These are phyloP conservation scores for Myriosclerotinia scirpicola DNA, from an alignment of 2,329 filamentous ascomycete genomes.

Conservation along the genomic window DNA sequence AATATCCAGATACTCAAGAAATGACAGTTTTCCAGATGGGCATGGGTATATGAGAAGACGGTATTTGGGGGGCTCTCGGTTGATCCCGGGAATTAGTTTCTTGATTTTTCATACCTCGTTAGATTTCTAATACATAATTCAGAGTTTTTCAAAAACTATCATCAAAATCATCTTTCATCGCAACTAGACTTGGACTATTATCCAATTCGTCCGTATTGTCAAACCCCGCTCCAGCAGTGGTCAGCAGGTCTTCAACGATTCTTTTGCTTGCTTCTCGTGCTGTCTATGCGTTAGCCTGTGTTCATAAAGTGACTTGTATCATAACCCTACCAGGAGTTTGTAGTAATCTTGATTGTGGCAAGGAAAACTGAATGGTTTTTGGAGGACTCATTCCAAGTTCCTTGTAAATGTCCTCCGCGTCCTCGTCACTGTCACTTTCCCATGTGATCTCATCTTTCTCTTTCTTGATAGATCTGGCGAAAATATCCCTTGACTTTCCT, in stretches of 20 bases:
- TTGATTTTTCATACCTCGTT: conserved; percentile 12
- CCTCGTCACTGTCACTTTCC: conserved; percentile 66
- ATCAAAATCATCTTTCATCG: conserved; percentile 62
- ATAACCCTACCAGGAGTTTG: conserved; percentile 71
- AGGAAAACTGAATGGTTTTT: conserved; percentile 85
- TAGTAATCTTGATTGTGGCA: conserved; percentile 73
- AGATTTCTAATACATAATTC: conserved; percentile 24
- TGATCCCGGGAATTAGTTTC: neutral
- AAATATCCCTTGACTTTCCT: conserved; percentile 52
- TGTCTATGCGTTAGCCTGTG: conserved; percentile 37
- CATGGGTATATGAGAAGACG: neutral
- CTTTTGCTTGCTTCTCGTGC: conserved; percentile 77
- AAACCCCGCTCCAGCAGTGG: conserved; percentile 72
- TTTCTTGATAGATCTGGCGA: conserved; percentile 40
- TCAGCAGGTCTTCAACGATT: conserved; percentile 77
- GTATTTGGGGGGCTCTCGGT: neutral
- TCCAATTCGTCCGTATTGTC: conserved; percentile 52
- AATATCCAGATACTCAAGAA: neutral
- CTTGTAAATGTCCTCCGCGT: conserved; percentile 58
- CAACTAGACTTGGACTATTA: conserved; percentile 65
- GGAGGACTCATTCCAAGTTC: conserved; percentile 77
- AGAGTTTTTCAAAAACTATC: conserved; percentile 55
- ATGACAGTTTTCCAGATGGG: neutral
- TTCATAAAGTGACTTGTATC: neutral
- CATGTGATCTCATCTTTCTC: conserved; percentile 61